phyloP scores from a whole-genome alignment of 2,329 filamentous ascomycete genomes.

The Diplocarpon mali region DNA sequence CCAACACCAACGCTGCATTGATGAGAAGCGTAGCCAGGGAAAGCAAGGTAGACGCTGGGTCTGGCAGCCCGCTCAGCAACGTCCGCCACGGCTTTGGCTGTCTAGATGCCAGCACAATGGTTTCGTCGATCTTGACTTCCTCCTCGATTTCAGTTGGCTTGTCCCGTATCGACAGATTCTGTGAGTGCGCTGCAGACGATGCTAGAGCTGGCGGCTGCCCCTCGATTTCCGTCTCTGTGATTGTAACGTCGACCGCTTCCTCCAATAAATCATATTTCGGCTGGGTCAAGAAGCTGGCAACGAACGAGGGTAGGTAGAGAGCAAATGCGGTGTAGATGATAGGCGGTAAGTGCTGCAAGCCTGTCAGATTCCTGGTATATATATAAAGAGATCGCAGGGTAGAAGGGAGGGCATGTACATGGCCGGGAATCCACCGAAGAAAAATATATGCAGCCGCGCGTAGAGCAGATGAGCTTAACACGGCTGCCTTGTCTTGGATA shows the following conservation, averaged over 20 bases:
- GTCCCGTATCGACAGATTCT: constrained; percentile 17
- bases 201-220: constrained; percentile 24
- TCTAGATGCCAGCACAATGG: constrained; percentile 46
- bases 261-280: constrained; percentile 45
- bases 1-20: constrained; percentile 57
- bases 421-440: constrained; percentile 41
- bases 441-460: constrained; percentile 44
- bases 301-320: constrained; percentile 54
- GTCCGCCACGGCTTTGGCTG: constrained; percentile 48
- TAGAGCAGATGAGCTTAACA: constrained; percentile 37
- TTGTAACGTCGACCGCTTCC: constrained; percentile 46
- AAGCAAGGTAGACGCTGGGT: constrained; percentile 52
- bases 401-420: constrained; percentile 19
- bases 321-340: constrained; percentile 50
- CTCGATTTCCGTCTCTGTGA: constrained; percentile 36
- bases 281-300: constrained; percentile 45
- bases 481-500: constrained; percentile 21
- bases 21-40: constrained; percentile 59
- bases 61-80: constrained; percentile 66
- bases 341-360: constrained; percentile 27
- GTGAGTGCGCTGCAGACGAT: constrained; percentile 21
- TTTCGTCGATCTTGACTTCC: constrained; percentile 53
- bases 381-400: background rate
- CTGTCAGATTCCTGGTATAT: constrained; percentile 4
- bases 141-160: constrained; percentile 32